These are phyloP conservation scores for Ceratocystis destructans DNA, from an alignment of 2,329 filamentous ascomycete genomes.

Conservation along the genomic window DNA sequence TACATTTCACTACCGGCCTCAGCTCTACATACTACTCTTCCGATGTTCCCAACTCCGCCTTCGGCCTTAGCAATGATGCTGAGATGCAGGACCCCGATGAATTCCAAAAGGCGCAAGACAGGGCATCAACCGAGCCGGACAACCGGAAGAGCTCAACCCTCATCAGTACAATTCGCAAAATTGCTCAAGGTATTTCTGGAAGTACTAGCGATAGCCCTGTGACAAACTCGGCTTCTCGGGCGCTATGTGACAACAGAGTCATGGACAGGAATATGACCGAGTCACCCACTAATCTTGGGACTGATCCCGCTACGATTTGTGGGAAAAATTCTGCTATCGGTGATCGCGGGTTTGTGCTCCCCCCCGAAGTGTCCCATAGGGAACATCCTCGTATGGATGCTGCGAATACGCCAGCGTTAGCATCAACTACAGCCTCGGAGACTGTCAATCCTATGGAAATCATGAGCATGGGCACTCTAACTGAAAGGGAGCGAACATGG, in stretches of 20 bases:
- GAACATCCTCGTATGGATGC: neutral
- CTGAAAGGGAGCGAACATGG: slow-evolving; percentile 8
- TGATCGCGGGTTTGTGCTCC: slow-evolving; percentile 7
- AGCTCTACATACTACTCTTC: slow-evolving; percentile 18
- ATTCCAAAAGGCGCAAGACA: slow-evolving; percentile 10
- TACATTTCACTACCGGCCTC: slow-evolving; percentile 6
- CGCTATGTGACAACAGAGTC: neutral
- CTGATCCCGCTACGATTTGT: slow-evolving; percentile 19
- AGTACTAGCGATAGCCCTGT: slow-evolving; percentile 6
- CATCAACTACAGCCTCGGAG: neutral
- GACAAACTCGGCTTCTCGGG: neutral
- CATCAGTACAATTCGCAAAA: slow-evolving; percentile 10
- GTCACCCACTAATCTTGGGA: slow-evolving; percentile 23
- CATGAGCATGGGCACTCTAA: neutral
- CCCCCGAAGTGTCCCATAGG: neutral
- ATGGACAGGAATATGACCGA: slow-evolving; percentile 14
- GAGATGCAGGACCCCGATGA: slow-evolving; percentile 11
- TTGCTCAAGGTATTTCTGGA: slow-evolving; percentile 12
- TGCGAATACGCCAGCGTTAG: neutral
- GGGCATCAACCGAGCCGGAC: neutral
- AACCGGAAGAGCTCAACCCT: slow-evolving; percentile 9
- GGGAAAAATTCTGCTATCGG: neutral
- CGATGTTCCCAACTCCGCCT: slow-evolving; percentile 18
- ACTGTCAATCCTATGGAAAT: slow-evolving; percentile 12
- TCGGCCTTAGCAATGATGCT: slow-evolving; percentile 15